phyloP scores from a whole-genome alignment of 768 basidiomycete species.

The Naganishia kalamii region DNA sequence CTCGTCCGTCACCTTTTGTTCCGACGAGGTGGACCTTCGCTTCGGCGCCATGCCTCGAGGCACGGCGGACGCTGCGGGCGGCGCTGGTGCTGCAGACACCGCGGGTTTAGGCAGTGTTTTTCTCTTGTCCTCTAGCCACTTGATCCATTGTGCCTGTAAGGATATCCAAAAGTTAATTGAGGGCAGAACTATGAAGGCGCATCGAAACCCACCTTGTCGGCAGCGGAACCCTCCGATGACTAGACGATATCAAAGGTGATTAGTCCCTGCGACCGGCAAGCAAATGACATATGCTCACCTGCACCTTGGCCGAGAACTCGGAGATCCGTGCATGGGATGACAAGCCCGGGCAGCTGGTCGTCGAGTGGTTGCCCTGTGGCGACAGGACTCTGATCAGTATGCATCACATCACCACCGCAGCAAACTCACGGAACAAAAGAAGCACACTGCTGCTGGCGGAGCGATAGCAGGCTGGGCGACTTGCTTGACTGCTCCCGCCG shows the following conservation, averaged over 20 bases:
- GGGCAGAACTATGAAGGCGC: too few species aligned
- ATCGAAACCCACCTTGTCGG: conserved; percentile 8
- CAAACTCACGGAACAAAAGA: conserved; percentile 5
- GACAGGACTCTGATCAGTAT: not conserved
- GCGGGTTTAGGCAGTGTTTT: not conserved
- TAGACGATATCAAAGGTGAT: not conserved
- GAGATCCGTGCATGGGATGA: not conserved
- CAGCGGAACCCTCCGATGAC: not conserved
- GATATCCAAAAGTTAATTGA: not conserved
- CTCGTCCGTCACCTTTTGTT: conserved; percentile 6
- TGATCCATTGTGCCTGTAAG: conserved; percentile 13
- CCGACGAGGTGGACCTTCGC: not conserved
- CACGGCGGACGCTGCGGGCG: not conserved
- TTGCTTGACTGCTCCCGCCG: not conserved
- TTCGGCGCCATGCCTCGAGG: not conserved
- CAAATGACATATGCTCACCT: not conserved
- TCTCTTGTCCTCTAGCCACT: not conserved
- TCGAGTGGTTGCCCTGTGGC: not conserved
- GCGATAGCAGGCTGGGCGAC: not conserved
- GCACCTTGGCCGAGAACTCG: conserved; percentile 3
- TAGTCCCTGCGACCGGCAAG: not conserved
- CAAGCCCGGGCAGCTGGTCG: not conserved
- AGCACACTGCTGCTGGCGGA: not conserved
- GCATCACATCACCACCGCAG: not conserved
- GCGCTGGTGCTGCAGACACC: not conserved